A percentile compares a stretch with the other conserved stretches of the same genome.
phyloP scores from a whole-genome alignment of 352 stramenopile species.

The Phytophthora fragariae region DNA sequence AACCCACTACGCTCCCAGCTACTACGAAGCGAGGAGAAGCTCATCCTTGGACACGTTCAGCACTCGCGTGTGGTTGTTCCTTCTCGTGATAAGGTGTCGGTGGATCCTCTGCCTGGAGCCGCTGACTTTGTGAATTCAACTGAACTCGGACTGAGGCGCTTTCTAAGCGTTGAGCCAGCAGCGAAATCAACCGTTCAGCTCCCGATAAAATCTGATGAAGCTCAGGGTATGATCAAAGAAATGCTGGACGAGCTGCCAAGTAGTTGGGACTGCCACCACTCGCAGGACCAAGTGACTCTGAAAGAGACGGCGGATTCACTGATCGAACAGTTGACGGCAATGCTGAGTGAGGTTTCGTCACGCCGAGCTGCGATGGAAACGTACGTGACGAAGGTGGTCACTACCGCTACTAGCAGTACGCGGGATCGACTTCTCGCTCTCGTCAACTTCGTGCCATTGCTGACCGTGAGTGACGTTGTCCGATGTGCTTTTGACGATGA shows the following conservation, averaged over 20 bases:
- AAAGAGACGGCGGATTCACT: too few relatives aligned
- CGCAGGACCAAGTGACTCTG: constrained; percentile 3
- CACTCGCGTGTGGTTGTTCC: too few relatives aligned
- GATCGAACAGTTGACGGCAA: constrained; percentile 7
- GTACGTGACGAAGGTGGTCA: constrained; percentile 21
- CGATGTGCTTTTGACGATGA: constrained; percentile 49
- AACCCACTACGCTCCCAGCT: constrained; percentile 27
- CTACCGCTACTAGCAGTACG: constrained; percentile 8
- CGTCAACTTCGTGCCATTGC: constrained; percentile 33
- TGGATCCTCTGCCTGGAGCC: too few relatives aligned
- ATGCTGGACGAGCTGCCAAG: constrained; percentile 52
- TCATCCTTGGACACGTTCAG: constrained; percentile 14
- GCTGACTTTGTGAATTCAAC: too few relatives aligned
- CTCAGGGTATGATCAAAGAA: constrained; percentile 8
- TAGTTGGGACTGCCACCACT: constrained; percentile 53
- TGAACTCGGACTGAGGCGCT: too few relatives aligned
- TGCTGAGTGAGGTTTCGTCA: constrained; percentile 29
- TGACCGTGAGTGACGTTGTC: constrained; percentile 50
- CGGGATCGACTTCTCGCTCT: constrained; percentile 27
- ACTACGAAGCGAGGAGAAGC: constrained; percentile 22
- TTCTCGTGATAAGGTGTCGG: too few relatives aligned
- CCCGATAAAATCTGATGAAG: constrained; percentile 26
- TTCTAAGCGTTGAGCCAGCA: too few relatives aligned
- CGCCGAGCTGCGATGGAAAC: constrained; percentile 27
- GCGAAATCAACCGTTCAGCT: not conserved